Percentiles rank a stretch among this genome's conserved stretches.
phyloP scores from a whole-genome alignment of 768 basidiomycete species.

The Fomitopsis serialis region DNA sequence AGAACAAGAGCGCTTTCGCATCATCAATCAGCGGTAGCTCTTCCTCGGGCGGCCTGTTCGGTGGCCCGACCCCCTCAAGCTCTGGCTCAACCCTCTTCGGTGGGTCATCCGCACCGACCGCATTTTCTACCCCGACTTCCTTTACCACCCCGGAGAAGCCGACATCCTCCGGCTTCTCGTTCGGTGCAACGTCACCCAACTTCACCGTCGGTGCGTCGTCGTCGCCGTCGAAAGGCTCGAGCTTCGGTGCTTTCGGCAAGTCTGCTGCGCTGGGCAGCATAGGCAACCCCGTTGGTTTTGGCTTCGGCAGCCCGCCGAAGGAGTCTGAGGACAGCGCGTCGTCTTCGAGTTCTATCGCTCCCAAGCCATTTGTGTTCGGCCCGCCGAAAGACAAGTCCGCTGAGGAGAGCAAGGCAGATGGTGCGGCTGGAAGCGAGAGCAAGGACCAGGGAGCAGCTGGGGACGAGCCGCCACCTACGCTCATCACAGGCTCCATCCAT shows the following conservation, averaged over 20 bases:
- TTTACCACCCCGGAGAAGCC: constrained; percentile 11
- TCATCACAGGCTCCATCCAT: constrained; percentile 26
- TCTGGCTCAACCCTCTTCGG: constrained; percentile 10
- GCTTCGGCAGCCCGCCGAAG: constrained; percentile 40
- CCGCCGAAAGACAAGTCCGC: constrained; percentile 10
- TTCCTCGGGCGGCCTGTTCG: no score
- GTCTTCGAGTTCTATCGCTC: background rate
- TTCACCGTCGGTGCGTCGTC: constrained; percentile 7
- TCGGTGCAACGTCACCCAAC: constrained; percentile 12
- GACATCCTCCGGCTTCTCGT: background rate
- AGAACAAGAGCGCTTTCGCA: no score
- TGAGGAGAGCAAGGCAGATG: background rate
- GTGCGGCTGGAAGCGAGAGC: background rate
- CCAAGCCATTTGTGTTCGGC: constrained; percentile 18
- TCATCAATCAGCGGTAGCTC: no score
- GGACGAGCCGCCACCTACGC: constrained; percentile 8
- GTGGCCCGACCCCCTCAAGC: background rate
- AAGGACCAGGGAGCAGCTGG: background rate
- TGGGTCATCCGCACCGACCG: background rate
- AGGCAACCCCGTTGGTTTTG: constrained; percentile 62
- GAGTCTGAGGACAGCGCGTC: constrained; percentile 18
- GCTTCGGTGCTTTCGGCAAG: constrained; percentile 17
- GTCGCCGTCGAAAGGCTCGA: constrained; percentile 3
- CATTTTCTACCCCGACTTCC: background rate
- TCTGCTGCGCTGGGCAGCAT: constrained; percentile 36